A percentile compares a stretch with the other conserved stretches of the same genome.
These are phyloP conservation scores for Sugiyamaella pinicola DNA, from an alignment of 1,139 yeast species.

Conservation along the genomic window DNA sequence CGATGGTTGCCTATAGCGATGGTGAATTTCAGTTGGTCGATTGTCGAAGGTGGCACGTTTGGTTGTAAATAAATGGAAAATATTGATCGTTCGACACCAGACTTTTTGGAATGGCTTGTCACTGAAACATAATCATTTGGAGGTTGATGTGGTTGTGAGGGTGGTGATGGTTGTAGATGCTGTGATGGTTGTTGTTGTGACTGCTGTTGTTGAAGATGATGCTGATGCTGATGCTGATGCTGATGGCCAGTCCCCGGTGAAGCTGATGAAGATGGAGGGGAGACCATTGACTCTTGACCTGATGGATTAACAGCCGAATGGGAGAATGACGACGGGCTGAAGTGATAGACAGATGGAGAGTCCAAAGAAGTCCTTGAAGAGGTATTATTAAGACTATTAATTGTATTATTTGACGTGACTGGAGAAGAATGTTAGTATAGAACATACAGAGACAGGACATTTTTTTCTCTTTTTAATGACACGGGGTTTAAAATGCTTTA, in stretches of 20 bases:
- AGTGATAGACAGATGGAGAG: conserved; percentile 12
- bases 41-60: conserved; percentile 14
- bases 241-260: conserved; percentile 18
- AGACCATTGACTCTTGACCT: conserved; percentile 20
- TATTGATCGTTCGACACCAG: conserved; percentile 24
- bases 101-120: conserved; percentile 22
- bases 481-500: conserved; percentile 5
- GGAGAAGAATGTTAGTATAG: conserved; percentile 15
- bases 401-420: conserved; percentile 10
- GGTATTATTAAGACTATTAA: conserved; percentile 10
- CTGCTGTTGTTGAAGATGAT: neutral
- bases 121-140: conserved; percentile 17
- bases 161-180: conserved; percentile 1
- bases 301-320: conserved; percentile 8
- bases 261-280: conserved; percentile 18
- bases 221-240: neutral
- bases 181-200: neutral
- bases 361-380: conserved; percentile 9
- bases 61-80: conserved; percentile 24
- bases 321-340: conserved; percentile 9
- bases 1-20: conserved; percentile 29
- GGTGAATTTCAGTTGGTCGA: conserved; percentile 22
- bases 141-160: conserved; percentile 1
- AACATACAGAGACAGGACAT: conserved; percentile 6
- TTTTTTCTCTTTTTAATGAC: conserved; percentile 3